Base-by-base conservation (phyloP, 768 basidiomycete species). In the Astraeus odoratus region DNA sequence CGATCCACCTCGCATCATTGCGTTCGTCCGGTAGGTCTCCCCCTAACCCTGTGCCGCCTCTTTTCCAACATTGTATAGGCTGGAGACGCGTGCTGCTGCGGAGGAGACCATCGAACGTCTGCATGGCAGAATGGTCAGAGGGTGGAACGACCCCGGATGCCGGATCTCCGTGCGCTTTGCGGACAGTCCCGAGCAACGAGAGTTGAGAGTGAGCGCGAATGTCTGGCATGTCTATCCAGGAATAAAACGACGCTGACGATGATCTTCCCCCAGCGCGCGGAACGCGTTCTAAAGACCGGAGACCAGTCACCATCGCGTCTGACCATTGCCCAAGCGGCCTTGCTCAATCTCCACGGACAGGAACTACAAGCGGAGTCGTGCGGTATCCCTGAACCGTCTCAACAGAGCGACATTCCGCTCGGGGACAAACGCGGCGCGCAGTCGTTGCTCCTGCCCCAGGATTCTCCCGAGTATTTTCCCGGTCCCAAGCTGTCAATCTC, bases 141-240 rank as follows among this genome's bases (percentile, higher is more conserved):
- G 87, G 9, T 83, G 78, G 80, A 76, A 85, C 49, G 86, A 89
- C 49, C 61, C 76, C 9, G 86, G 86, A 13, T 81, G 83, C 56
- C 66, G 86, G 40, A 86, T 89, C 45, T 84, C 82, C 5, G 86
- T 88, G 15, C 71, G 86, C 29, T 88, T 88, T 55, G 86, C 86
- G 12, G 86, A 89, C 57, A 86, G 81, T 8, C 68, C 73, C 9
- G 86, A 88, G 56, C 86, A 89, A 58, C 66, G 86, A 43, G 86
- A 89, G 54, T 65, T 89, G 35, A 69, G 86, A 56, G 86, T 86
- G 46, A 27, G 81, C 73, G 23, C 30, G 12, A 7, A 34, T 27
- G 39, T 20, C 16, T 16, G 16, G 2, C 31, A 6, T 29, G 37
- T 45, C n/a, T n/a, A 20, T 5, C 42, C 26, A 2, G 20, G 9